phyloP scores from a whole-genome alignment of 2,329 filamentous ascomycete species.

The Diaporthe citri region DNA sequence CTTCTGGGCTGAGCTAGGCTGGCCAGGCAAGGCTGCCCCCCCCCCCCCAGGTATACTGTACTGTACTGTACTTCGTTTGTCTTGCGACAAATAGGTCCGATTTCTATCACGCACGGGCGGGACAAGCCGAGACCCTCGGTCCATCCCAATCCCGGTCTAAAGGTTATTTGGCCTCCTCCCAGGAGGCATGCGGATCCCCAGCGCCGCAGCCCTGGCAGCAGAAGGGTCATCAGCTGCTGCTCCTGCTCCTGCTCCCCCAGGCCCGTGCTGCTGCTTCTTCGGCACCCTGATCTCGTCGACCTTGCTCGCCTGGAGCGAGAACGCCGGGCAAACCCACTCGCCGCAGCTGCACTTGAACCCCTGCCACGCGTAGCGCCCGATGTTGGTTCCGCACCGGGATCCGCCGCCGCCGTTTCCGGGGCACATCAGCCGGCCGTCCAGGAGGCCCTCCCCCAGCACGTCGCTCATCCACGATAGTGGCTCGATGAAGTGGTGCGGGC shows the following conservation, averaged over 20 bases:
- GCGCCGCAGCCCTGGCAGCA: constrained; percentile 46
- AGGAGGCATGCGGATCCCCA: constrained; percentile 70
- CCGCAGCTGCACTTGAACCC: constrained; percentile 93
- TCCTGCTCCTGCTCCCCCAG: constrained; percentile 32
- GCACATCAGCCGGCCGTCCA: constrained; percentile 88
- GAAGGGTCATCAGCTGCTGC: constrained; percentile 40
- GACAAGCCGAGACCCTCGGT: background rate
- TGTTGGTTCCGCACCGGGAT: constrained; percentile 80
- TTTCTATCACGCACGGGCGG: background rate
- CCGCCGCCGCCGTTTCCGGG: constrained; percentile 64
- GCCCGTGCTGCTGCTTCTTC: constrained; percentile 30
- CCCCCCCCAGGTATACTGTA: background rate
- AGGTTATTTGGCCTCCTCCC: constrained; percentile 51
- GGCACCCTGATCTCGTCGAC: constrained; percentile 75
- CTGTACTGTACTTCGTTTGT: background rate
- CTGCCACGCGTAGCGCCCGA: constrained; percentile 97
- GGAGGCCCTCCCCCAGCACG: constrained; percentile 81
- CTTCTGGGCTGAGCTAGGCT: background rate
- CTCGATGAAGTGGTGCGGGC: constrained; percentile 91
- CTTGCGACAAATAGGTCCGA: background rate
- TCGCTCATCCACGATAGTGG: constrained; percentile 95
- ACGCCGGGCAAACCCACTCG: constrained; percentile 90
- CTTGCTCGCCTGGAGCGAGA: constrained; percentile 84
- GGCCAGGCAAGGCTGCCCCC: background rate
- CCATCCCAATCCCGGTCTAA: background rate